Evolutionary conservation across 345 rosid species (phyloP).

Genomic region (Camelina neglecta): DNA sequence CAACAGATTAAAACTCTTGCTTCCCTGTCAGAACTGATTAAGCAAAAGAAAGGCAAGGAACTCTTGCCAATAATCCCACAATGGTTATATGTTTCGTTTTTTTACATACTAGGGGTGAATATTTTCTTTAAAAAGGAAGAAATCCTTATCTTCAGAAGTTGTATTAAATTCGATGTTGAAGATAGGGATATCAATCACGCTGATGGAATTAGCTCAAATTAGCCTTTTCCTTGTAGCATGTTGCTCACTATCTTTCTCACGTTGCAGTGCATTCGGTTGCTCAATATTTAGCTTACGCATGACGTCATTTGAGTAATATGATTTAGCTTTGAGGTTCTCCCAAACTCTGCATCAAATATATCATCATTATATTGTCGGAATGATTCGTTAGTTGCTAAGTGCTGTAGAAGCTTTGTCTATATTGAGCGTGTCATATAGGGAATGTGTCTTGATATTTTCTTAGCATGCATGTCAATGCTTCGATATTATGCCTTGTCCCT

Average conservation of each 20-base stretch:
- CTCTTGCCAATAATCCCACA: constrained; percentile 72
- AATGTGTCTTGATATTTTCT: too few relatives aligned
- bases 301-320: too few relatives aligned
- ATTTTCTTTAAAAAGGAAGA: background rate
- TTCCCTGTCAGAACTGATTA: constrained; percentile 62
- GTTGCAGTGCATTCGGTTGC: constrained; percentile 8
- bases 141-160: constrained; percentile 5
- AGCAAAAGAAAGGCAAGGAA: constrained; percentile 78
- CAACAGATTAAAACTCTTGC: constrained; percentile 88
- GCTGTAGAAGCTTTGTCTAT: too few relatives aligned
- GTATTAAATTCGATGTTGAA: background rate
- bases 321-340: too few relatives aligned
- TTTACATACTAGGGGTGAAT: background rate
- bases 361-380: too few relatives aligned
- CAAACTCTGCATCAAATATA: too few relatives aligned
- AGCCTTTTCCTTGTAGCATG: background rate
- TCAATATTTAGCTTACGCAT: background rate
- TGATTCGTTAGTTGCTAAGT: too few relatives aligned
- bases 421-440: too few relatives aligned
- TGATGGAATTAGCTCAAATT: constrained; percentile 16
- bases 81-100: constrained; percentile 67
- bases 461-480: too few relatives aligned
- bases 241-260: constrained; percentile 3
- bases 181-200: constrained; percentile 1
- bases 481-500: too few relatives aligned